phyloP scores from a whole-genome alignment of 2,329 filamentous ascomycete species.

The Xylaria sp. region DNA sequence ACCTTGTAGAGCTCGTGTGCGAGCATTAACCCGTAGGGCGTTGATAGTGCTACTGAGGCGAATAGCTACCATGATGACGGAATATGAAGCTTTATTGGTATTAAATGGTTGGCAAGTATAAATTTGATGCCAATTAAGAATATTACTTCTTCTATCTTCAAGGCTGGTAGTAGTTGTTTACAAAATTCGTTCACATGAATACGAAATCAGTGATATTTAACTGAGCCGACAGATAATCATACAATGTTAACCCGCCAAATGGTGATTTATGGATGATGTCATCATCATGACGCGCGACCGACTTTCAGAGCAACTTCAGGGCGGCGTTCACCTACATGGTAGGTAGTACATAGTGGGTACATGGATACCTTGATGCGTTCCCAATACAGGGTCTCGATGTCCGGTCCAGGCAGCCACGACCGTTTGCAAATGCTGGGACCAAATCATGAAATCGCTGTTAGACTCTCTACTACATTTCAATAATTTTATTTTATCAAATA shows the following conservation, averaged over 20 bases:
- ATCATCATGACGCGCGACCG: constrained; percentile 33
- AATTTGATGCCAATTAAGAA: not conserved
- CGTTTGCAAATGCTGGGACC: not conserved
- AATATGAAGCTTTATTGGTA: not conserved
- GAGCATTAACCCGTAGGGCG: constrained; percentile 38
- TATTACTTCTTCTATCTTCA: not conserved
- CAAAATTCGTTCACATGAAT: not conserved
- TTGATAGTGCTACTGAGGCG: constrained; percentile 43
- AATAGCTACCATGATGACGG: constrained; percentile 44
- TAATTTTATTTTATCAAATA: not conserved
- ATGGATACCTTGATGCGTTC: not conserved
- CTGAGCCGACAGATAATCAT: not conserved
- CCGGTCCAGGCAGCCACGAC: not conserved
- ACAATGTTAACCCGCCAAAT: constrained; percentile 4
- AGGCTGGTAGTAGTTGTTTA: not conserved
- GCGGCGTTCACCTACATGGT: not conserved
- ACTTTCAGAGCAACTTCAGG: not conserved
- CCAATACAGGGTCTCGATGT: not conserved
- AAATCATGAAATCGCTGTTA: not conserved
- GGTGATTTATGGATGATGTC: constrained; percentile 32
- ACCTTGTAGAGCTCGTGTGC: constrained; percentile 37
- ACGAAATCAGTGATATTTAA: not conserved
- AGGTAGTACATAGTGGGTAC: too few relatives aligned
- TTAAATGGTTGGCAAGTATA: not conserved
- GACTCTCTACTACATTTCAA: not conserved